phyloP scores from a whole-genome alignment of 495 filamentous ascomycete genomes.

The Glarea lozoyensis region DNA sequence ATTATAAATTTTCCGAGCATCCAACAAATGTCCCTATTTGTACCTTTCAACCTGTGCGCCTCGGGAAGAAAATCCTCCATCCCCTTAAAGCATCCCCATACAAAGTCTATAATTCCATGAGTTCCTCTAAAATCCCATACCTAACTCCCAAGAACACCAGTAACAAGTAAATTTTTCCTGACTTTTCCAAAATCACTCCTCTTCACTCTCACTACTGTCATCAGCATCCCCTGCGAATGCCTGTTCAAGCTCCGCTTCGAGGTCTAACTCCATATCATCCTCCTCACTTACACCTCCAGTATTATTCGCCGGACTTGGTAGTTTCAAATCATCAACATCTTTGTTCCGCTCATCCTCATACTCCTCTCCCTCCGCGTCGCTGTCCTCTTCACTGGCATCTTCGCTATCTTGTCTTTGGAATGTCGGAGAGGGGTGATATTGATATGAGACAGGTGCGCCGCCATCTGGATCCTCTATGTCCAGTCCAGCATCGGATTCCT shows the following conservation, averaged over 20 bases:
- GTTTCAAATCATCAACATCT: slow-evolving; percentile 20
- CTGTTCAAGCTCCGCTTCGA: slow-evolving; percentile 21
- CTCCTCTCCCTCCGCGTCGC: slow-evolving; percentile 16
- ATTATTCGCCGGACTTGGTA: slow-evolving; percentile 21
- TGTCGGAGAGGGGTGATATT: slow-evolving; percentile 7
- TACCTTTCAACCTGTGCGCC: no score
- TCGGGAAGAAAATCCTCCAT: no score
- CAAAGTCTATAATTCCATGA: no score
- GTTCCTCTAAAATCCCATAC: background rate
- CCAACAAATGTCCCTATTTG: no score
- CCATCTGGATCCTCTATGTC: slow-evolving; percentile 21
- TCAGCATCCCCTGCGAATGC: slow-evolving; percentile 17
- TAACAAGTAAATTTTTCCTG: background rate
- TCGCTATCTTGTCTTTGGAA: slow-evolving; percentile 14
- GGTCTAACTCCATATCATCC: slow-evolving; percentile 20
- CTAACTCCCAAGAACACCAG: background rate
- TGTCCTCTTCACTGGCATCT: slow-evolving; percentile 17
- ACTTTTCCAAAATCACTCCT: slow-evolving; percentile 15
- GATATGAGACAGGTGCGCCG: background rate
- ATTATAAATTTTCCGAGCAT: no score
- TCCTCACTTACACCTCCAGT: slow-evolving; percentile 17
- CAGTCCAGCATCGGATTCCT: slow-evolving; percentile 22
- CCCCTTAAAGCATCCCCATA: no score
- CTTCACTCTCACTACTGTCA: slow-evolving; percentile 22
- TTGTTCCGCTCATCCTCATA: slow-evolving; percentile 19